Evolutionary conservation across 371 early-diverging fungal genomes (phyloP), one percentile per base, ranked within the genome.

Genomic region (Basidiobolus meristosporus): DNA sequence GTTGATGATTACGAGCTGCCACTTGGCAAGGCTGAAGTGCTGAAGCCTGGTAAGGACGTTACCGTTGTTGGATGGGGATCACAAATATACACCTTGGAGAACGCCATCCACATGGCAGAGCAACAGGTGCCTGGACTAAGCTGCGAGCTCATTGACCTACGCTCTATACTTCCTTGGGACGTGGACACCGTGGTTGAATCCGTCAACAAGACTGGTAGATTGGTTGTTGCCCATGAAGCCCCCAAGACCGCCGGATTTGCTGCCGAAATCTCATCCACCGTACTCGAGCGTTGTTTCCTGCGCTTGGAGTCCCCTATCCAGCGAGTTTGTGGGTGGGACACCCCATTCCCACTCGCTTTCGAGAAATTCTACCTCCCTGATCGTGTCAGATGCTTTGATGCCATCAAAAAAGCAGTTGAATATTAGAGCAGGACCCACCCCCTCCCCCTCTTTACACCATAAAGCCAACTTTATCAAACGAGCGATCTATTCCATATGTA

Each of bases 341-440:
- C 86, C 10, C 99, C 98, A 2, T 98, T 98, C 62, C 98, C 99
- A 6, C 59, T 97, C 14, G 69, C 78, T 7, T 93, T 72, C 62
- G 98, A 97, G 52, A 82, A 82, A 59, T 84, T 93, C 51, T 93
- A 91, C 56, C 69, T 93, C 40, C 98, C 98, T 1, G 76, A 74
- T 40, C 75, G 78, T 52, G 69, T 82, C 32, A 66, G 95, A 31
- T 80, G 83, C 44, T 73, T 61, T 45, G 95, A 97, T 51, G 93
- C 83, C 18, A 90, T 97, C 46, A 76, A 75, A 45, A 68, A 60
- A 22, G 65, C 68, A 3, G 53, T 86, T 35, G 54, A 69, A n/a
- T 91, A 73, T 54, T 92, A 65, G n/a, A n/a, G n/a, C n/a, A n/a
- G 51, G 10, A 38, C 20, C n/a, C 43, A 35, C n/a, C n/a, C n/a